Conservation (phyloP, 352 stramenopile genomes). For the Phytopythium montanum region DNA sequence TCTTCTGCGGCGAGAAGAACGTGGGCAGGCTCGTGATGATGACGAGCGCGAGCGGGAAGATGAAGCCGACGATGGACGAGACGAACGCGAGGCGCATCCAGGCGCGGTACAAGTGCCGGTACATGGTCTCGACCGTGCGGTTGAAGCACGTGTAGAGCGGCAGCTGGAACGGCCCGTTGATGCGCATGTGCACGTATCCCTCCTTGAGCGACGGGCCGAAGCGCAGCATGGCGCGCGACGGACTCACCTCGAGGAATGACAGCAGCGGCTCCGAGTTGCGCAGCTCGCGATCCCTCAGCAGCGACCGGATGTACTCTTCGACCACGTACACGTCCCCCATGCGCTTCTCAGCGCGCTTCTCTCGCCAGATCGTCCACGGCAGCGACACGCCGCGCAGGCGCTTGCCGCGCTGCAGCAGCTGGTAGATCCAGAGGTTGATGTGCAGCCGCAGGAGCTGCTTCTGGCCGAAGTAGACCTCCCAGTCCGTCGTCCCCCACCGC, state of each 20-base stretch:
- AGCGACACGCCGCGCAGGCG: slow-evolving; percentile 41
- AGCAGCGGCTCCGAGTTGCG: slow-evolving; percentile 76
- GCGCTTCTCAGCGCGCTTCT: slow-evolving; percentile 76
- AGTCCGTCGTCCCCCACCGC: slow-evolving; percentile 70
- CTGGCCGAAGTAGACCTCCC: slow-evolving; percentile 85
- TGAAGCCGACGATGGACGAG: slow-evolving; percentile 77
- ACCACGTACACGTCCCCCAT: slow-evolving; percentile 65
- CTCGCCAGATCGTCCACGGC: slow-evolving; percentile 77
- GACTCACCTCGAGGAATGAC: slow-evolving; percentile 78
- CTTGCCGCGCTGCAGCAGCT: slow-evolving; percentile 44
- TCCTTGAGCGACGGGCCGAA: slow-evolving; percentile 81
- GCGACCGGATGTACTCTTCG: slow-evolving; percentile 63
- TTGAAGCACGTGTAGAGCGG: slow-evolving; percentile 85
- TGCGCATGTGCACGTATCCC: slow-evolving; percentile 88
- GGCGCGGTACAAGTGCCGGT: slow-evolving; percentile 82
- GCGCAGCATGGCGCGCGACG: slow-evolving; percentile 66
- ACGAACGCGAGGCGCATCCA: slow-evolving; percentile 86
- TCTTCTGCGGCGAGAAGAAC: slow-evolving; percentile 64
- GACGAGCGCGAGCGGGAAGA: slow-evolving; percentile 71
- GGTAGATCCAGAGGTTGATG: slow-evolving; percentile 49
- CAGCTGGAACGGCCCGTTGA: slow-evolving; percentile 83
- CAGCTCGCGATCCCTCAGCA: slow-evolving; percentile 61
- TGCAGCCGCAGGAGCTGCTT: slow-evolving; percentile 82
- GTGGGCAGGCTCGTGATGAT: slow-evolving; percentile 66
- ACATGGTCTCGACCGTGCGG: slow-evolving; percentile 75